Evolutionary conservation across 2,329 filamentous ascomycete genomes (phyloP).

Genomic region (Sclerotinia subarctica): DNA sequence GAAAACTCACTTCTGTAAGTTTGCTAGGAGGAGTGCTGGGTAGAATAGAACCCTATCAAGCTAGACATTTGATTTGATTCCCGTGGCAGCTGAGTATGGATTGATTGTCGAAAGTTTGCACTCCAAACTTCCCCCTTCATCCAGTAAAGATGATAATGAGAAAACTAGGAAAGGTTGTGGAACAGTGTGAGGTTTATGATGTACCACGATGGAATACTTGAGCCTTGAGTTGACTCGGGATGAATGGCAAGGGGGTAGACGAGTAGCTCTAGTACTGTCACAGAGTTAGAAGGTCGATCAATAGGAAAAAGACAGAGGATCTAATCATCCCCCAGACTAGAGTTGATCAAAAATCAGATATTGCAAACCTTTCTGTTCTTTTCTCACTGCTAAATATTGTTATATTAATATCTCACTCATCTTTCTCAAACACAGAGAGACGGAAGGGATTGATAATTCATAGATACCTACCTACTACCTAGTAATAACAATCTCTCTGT

Average conservation of each 20-base stretch:
- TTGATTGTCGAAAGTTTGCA: not conserved
- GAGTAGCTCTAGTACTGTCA: not conserved
- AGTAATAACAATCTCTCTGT: not conserved
- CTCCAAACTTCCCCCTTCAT: not conserved
- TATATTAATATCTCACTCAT: no score
- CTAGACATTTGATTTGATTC: not conserved
- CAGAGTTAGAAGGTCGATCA: not conserved
- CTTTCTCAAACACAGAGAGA: not conserved
- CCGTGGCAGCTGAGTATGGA: not conserved
- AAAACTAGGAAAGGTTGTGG: not conserved
- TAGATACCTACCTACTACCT: no score
- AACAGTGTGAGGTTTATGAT: not conserved
- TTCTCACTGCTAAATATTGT: no score
- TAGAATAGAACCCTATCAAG: not conserved
- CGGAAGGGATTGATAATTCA: not conserved
- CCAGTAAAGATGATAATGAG: not conserved
- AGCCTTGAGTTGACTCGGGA: slow-evolving; percentile 2
- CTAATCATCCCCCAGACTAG: not conserved
- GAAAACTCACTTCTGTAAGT: not conserved
- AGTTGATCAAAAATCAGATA: no score
- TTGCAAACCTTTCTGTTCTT: no score
- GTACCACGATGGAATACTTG: not conserved
- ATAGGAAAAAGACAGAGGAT: not conserved
- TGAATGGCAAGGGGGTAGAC: not conserved
- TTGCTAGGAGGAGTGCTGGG: not conserved